Evolutionary conservation across 1,284 basidiomycete genomes (phyloP), one percentile per base, ranked within the genome.

Genomic region (Trichosporon sp.): DNA sequence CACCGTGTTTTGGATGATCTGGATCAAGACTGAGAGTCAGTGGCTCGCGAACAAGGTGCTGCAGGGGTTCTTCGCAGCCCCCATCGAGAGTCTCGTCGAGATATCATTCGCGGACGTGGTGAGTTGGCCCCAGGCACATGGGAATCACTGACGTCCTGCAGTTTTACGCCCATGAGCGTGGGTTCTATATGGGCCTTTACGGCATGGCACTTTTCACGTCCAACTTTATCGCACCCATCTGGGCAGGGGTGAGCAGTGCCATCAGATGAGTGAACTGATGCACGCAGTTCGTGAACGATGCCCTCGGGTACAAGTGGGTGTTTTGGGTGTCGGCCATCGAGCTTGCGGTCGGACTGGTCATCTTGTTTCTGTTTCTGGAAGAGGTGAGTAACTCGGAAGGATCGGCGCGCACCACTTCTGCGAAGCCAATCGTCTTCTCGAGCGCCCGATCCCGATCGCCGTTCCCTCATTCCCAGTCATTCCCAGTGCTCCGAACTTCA

Each of bases 91-190:
- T 65, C 70, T 76, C 16, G 68, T 76, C 21, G 73, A 76, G 51
- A 72, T 68, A 0, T 73, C 72, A 21, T 70, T 73, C 37, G 59
- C 72, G 31, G 72, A 73, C 31, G 16, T 73, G 59, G 59, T 63
- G n/a, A 63, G 59, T 35, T 32, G n/a, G 5, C 7, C 26, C n/a
- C 31, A 63, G 59, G 59, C 31, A 63, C 59, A 63, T 11, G 59
- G 59, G 59, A 63, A 63, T 35, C 59, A 35, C 59, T 68, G 21
- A 61, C 67, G 5, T 26, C 26, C 46, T 16, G 14, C 67, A 56
- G 54, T 76, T 75, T 64, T 76, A 71, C 61, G 73, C 73, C 0
- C 75, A 76, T 48, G 75, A 76, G 70, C 73, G 75, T 11, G 75
- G 75, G 16, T 76, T 73, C 43, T 76, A 70, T 54, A 74, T 76